These are phyloP conservation scores for Albophoma yamanashiensis DNA, from an alignment of 2,329 filamentous ascomycete genomes.

Conservation along the genomic window DNA sequence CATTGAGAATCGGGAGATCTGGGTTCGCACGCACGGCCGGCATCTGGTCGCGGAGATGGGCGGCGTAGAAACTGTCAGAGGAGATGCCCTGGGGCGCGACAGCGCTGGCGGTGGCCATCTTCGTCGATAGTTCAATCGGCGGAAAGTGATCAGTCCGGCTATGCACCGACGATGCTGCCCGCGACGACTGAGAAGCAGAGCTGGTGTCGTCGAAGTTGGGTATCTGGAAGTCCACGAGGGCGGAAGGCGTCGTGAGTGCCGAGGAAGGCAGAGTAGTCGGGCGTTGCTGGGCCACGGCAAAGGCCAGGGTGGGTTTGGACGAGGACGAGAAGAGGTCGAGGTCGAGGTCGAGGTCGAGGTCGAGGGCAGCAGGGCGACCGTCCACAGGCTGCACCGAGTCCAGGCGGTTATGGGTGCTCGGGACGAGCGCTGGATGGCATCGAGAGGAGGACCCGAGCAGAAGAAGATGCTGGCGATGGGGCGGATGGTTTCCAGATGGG, in stretches of 20 bases:
- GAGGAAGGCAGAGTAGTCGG: background rate
- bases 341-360: background rate
- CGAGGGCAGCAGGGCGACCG: background rate
- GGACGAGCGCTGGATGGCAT: background rate
- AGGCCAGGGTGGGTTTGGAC: background rate
- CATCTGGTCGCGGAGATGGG: background rate
- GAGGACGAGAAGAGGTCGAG: background rate
- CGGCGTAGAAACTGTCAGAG: background rate
- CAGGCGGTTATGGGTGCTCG: background rate
- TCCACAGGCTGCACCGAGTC: background rate
- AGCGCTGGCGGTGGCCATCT: background rate
- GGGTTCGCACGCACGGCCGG: background rate
- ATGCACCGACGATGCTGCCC: background rate
- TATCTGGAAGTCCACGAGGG: background rate
- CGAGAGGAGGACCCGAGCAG: background rate
- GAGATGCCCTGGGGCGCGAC: background rate
- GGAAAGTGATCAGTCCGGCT: background rate
- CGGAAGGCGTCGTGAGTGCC: background rate
- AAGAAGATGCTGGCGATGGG: background rate
- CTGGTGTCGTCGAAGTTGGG: background rate
- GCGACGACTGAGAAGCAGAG: background rate
- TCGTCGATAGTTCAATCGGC: no score
- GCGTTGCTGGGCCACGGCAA: background rate
- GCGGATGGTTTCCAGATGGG: background rate
- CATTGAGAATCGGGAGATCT: background rate